Evolutionary conservation across 2,329 filamentous ascomycete genomes (phyloP), one percentile per base, ranked within the genome.

Genomic region (Colletotrichum theobromicola): DNA sequence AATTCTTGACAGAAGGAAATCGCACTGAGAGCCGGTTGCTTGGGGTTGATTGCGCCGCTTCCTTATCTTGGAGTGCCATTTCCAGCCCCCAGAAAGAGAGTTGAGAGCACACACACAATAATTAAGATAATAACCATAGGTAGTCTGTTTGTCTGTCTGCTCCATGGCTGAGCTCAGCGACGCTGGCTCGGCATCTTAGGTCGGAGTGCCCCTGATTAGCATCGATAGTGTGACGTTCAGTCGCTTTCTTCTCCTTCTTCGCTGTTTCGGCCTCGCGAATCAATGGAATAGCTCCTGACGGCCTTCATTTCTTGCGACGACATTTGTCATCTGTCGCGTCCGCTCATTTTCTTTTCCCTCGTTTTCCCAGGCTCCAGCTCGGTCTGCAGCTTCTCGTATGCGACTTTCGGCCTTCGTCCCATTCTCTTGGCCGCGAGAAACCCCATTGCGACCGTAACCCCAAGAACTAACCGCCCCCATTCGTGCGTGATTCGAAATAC

Each of bases 1-100:
- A 69, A 64, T 53, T 21, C 7, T 28, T 70, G 53, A 71, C 71
- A 60, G 26, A 66, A 69, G 61, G 37, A 70, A 71, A 71, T 66
- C 37, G 24, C 37, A 1, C 21, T 35, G 46, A 66, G 46, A 66
- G 53, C 21, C 35, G 46, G 35, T 3, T 34, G 12, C 34, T 37
- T 46, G 21, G 28, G 55, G n/a, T 42, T 35, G 57, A 30, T 57
- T 26, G 32, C 26, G 65, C 58, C 57, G 58, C 32, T 46, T 26
- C n/a, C 67, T 46, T 66, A 55, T 67, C 65, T 58, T 42, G 32
- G 46, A 67, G 64, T 35, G 28, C 46, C 35, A 26, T 15, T 30
- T n/a, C 58, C 28, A 32, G 28, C 28, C n/a, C n/a, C n/a, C 42
- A 50, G 42, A 21, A 13, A 50, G 42, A 50, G n/a, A n/a, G n/a